These are phyloP conservation scores for Lobulomyces angularis DNA, from an alignment of 192 early-diverging fungal species.

Conservation along the genomic window DNA sequence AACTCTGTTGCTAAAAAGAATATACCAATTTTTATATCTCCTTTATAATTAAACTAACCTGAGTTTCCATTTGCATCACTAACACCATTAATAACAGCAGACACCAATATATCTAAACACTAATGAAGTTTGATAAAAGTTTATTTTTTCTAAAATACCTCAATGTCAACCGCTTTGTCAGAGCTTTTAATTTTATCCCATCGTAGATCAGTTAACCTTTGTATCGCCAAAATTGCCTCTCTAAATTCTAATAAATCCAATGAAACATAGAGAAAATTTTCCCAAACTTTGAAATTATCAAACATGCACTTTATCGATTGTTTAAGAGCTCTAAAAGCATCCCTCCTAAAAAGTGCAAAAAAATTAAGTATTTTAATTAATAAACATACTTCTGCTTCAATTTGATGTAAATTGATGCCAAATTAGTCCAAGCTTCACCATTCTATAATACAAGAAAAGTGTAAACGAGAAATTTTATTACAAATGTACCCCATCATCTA, in stretches of 20 bases:
- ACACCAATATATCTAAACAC: conserved; percentile 63
- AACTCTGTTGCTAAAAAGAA: conserved; percentile 23
- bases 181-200: conserved; percentile 46
- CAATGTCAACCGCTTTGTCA: conserved; percentile 66
- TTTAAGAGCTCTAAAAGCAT: conserved; percentile 69
- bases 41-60: not conserved
- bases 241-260: conserved; percentile 66
- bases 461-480: conserved; percentile 2
- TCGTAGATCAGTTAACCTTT: conserved; percentile 62
- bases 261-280: conserved; percentile 73
- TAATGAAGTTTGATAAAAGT: no score
- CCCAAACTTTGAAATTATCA: conserved; percentile 87
- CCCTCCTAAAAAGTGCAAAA: conserved; percentile 22
- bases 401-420: conserved; percentile 71
- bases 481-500: conserved; percentile 43
- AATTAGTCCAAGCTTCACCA: conserved; percentile 95
- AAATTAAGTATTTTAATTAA: not conserved
- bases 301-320: conserved; percentile 68
- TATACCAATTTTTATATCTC: conserved; percentile 7
- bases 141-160: no score
- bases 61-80: not conserved
- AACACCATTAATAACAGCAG: conserved; percentile 32
- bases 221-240: conserved; percentile 76
- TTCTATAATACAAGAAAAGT: conserved; percentile 31
- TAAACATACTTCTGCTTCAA: conserved; percentile 42